These are phyloP conservation scores for Dentipellis fragilis DNA, from an alignment of 768 basidiomycete genomes.

Conservation along the genomic window DNA sequence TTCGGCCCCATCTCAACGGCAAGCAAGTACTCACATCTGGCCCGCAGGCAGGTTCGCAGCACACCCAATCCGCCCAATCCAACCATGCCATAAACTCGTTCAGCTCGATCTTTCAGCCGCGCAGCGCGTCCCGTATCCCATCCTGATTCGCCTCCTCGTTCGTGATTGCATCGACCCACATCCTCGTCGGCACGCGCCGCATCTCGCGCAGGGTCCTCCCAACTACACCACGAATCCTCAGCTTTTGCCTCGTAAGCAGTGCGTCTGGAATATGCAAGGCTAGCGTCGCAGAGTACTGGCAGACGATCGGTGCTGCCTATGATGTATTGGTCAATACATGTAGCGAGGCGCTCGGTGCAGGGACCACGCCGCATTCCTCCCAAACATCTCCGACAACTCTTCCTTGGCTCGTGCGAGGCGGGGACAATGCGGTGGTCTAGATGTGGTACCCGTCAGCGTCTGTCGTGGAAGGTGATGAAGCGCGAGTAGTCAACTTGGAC, in stretches of 20 bases:
- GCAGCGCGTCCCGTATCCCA: neutral
- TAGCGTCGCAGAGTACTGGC: slow-evolving; percentile 9
- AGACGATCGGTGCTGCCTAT: slow-evolving; percentile 9
- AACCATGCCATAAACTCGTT: slow-evolving; percentile 13
- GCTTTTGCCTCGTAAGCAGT: slow-evolving; percentile 10
- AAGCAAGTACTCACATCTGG: slow-evolving; percentile 4
- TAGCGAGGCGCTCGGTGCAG: neutral
- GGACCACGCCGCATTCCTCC: slow-evolving; percentile 3
- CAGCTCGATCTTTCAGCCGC: slow-evolving; percentile 1
- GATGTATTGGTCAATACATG: neutral
- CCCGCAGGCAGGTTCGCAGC: slow-evolving; percentile 8
- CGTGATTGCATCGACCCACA: slow-evolving; percentile 13
- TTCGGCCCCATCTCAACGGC: neutral
- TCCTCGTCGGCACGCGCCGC: slow-evolving; percentile 9
- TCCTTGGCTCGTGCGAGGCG: slow-evolving; percentile 12
- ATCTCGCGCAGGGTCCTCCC: slow-evolving; percentile 12
- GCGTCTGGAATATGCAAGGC: slow-evolving; percentile 5
- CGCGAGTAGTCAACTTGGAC: slow-evolving; percentile 23
- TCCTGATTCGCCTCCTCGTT: slow-evolving; percentile 4
- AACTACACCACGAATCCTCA: slow-evolving; percentile 4
- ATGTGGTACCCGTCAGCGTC: slow-evolving; percentile 18
- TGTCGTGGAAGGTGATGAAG: slow-evolving; percentile 29
- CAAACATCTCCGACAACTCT: slow-evolving; percentile 10
- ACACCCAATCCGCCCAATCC: slow-evolving; percentile 15
- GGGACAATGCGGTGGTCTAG: slow-evolving; percentile 21